Evolutionary conservation across 768 basidiomycete genomes (phyloP).

Genomic region (Lactifluus piperatus): DNA sequence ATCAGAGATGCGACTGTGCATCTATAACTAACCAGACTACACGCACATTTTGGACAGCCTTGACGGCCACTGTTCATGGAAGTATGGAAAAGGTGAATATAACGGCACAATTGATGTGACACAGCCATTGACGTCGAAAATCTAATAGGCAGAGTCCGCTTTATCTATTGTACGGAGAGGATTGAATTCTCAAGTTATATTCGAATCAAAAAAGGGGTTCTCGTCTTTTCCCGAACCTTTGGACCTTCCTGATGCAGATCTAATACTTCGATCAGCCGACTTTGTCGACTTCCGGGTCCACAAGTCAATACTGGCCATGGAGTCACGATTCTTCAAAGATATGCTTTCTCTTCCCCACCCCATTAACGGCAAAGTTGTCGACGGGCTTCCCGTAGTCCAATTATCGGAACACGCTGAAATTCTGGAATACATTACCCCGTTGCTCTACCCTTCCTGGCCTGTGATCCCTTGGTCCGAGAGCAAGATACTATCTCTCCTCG

Average conservation of each 20-base stretch:
- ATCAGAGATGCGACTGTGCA: background rate
- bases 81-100: background rate
- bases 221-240: background rate
- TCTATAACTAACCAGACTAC: background rate
- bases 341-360: constrained; percentile 2
- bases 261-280: constrained; percentile 4
- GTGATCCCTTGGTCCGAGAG: background rate
- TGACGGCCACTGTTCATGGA: background rate
- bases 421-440: background rate
- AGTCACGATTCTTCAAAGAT: constrained; percentile 7
- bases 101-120: background rate
- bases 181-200: background rate
- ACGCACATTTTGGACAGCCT: background rate
- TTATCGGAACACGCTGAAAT: constrained; percentile 4
- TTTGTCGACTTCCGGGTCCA: background rate
- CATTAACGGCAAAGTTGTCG: background rate
- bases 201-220: background rate
- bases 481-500: constrained; percentile 3
- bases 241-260: background rate
- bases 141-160: background rate
- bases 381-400: background rate
- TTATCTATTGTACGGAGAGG: background rate
- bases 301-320: background rate
- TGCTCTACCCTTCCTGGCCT: background rate
- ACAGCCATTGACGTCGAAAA: background rate